Percentiles rank a stretch among this genome's conserved stretches.
Evolutionary conservation across 176 grass and related monocot species (phyloP).

Genomic region (Aegilops speltoides): DNA sequence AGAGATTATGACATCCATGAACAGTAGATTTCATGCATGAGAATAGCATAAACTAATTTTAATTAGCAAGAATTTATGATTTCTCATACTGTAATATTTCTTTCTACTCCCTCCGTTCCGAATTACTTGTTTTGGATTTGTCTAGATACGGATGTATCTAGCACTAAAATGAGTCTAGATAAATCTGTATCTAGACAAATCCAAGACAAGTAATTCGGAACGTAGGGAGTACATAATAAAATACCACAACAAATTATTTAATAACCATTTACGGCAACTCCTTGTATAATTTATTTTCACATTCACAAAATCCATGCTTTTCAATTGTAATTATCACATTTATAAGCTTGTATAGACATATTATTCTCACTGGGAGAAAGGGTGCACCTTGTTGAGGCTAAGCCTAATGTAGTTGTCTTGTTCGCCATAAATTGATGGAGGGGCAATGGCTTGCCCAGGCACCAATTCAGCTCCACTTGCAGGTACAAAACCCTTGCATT

Average conservation of each 20-base stretch:
- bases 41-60: not conserved
- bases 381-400: conserved; percentile 24
- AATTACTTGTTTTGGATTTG: too few relatives aligned
- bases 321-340: not conserved
- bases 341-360: not conserved
- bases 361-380: not conserved
- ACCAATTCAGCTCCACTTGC: conserved; percentile 18
- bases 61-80: not conserved
- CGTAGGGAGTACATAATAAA: too few relatives aligned
- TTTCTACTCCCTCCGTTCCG: too few relatives aligned
- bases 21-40: not conserved
- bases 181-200: too few relatives aligned
- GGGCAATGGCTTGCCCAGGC: conserved; percentile 36
- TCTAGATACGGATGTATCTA: too few relatives aligned
- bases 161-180: too few relatives aligned
- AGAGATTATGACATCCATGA: not conserved
- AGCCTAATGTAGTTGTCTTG: conserved; percentile 23
- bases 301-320: not conserved
- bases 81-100: not conserved
- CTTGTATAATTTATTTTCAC: not conserved
- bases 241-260: not conserved
- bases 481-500: conserved; percentile 38
- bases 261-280: not conserved
- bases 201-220: too few relatives aligned
- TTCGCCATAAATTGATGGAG: conserved; percentile 18